These are phyloP conservation scores for Cytospora chrysosperma DNA, from an alignment of 2,329 filamentous ascomycete species.

Conservation along the genomic window DNA sequence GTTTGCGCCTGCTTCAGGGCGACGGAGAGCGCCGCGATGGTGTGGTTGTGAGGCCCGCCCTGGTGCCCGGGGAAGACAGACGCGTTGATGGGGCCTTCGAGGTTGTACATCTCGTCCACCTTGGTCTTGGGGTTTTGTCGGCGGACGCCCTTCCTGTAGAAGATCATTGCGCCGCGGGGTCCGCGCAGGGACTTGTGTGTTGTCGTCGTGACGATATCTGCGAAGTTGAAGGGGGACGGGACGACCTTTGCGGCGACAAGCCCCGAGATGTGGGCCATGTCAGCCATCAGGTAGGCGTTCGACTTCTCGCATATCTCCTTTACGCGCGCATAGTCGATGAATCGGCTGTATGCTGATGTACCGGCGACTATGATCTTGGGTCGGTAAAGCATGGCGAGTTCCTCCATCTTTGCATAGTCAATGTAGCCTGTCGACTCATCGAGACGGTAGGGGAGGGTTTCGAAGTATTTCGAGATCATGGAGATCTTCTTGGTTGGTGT, in stretches of 20 bases:
- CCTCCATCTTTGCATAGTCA: slow-evolving; percentile 89
- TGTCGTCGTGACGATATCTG: slow-evolving; percentile 95
- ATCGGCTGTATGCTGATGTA: slow-evolving; percentile 90
- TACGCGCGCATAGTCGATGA: slow-evolving; percentile 94
- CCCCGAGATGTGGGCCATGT: slow-evolving; percentile 97
- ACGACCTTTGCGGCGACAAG: slow-evolving; percentile 89
- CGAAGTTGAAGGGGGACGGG: slow-evolving; percentile 82
- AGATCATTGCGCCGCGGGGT: slow-evolving; percentile 95
- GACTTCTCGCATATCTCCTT: slow-evolving; percentile 87
- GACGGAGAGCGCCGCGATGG: slow-evolving; percentile 91
- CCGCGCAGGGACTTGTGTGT: slow-evolving; percentile 97
- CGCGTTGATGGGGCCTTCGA: slow-evolving; percentile 90
- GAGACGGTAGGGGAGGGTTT: slow-evolving; percentile 92
- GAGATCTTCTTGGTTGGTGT: slow-evolving; percentile 93
- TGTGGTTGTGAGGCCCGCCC: slow-evolving; percentile 98
- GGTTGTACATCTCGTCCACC: slow-evolving; percentile 81
- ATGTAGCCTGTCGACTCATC: slow-evolving; percentile 90
- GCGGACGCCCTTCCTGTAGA: slow-evolving; percentile 91
- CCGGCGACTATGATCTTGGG: slow-evolving; percentile 95
- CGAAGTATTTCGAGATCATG: slow-evolving; percentile 98
- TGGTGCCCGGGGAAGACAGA: slow-evolving; percentile 98
- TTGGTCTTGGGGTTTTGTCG: slow-evolving; percentile 81
- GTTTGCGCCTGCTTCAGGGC: slow-evolving; percentile 91
- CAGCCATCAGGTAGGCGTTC: slow-evolving; percentile 87
- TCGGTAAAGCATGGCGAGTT: slow-evolving; percentile 83